These are phyloP conservation scores for Fusarium sp. DNA, from an alignment of 2,329 filamentous ascomycete genomes.

Conservation along the genomic window DNA sequence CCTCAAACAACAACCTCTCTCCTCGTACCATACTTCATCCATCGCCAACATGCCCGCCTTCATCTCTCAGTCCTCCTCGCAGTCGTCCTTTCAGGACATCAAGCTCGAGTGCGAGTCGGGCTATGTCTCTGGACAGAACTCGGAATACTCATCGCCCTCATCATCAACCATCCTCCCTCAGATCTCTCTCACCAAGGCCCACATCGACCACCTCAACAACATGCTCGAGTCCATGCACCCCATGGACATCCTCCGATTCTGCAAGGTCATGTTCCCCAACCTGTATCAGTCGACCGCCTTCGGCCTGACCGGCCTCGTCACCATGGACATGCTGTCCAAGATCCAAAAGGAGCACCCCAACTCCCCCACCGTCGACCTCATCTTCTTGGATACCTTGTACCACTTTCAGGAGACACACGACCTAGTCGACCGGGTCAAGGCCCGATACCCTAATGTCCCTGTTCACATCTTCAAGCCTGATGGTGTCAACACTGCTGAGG, in stretches of 20 bases:
- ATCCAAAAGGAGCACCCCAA: constrained; percentile 69
- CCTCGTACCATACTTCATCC: constrained; percentile 13
- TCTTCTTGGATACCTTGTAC: constrained; percentile 86
- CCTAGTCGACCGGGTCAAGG: constrained; percentile 75
- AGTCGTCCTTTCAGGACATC: constrained; percentile 50
- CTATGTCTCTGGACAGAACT: constrained; percentile 69
- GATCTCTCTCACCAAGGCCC: constrained; percentile 83
- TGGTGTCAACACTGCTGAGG: constrained; percentile 72
- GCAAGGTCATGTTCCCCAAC: constrained; percentile 86
- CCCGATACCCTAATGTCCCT: constrained; percentile 77
- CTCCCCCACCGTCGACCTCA: constrained; percentile 67
- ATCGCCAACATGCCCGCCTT: constrained; percentile 49
- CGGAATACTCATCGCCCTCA: constrained; percentile 51
- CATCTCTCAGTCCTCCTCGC: constrained; percentile 52
- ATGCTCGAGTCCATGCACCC: constrained; percentile 89
- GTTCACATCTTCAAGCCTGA: constrained; percentile 91
- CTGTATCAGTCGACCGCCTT: constrained; percentile 89
- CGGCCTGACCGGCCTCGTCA: constrained; percentile 80
- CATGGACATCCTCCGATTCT: constrained; percentile 91
- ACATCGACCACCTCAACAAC: constrained; percentile 88
- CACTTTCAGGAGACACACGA: constrained; percentile 81
- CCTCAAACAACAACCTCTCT: constrained; percentile 28
- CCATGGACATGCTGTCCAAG: constrained; percentile 84
- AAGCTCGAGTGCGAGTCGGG: constrained; percentile 75
- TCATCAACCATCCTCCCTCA: constrained; percentile 65